These are phyloP conservation scores for Cladobotryum protrusum DNA, from an alignment of 2,329 filamentous ascomycete genomes.

Conservation along the genomic window DNA sequence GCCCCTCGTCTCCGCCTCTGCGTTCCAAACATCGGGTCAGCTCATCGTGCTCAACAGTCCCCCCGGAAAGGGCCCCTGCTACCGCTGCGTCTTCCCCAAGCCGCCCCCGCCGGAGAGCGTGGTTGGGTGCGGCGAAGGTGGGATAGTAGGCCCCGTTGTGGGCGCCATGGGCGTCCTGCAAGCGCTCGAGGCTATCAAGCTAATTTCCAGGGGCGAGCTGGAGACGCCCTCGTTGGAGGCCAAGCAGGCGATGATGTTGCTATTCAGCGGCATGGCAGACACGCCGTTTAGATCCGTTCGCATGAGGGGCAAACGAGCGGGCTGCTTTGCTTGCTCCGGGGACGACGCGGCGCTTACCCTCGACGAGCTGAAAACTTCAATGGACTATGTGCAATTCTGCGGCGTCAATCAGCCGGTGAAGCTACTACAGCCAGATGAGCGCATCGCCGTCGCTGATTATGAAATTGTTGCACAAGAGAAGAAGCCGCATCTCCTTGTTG, in stretches of 20 bases:
- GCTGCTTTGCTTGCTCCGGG: conserved; percentile 70
- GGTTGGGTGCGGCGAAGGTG: conserved; percentile 83
- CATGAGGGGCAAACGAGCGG: conserved; percentile 60
- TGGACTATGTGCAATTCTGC: conserved; percentile 86
- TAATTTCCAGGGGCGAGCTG: conserved; percentile 49
- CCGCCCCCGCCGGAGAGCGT: conserved; percentile 81
- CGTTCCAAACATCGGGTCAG: conserved; percentile 82
- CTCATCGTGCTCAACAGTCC: conserved; percentile 84
- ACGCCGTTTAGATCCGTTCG: conserved; percentile 65
- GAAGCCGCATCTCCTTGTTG: conserved; percentile 56
- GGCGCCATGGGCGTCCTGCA: conserved; percentile 91
- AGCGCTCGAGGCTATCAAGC: conserved; percentile 79
- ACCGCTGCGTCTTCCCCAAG: conserved; percentile 84
- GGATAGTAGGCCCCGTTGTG: conserved; percentile 86
- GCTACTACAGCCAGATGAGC: conserved; percentile 56
- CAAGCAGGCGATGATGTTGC: conserved; percentile 31
- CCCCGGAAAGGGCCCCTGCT: conserved; percentile 73
- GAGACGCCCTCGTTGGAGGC: conserved; percentile 18
- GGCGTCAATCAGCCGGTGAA: conserved; percentile 52
- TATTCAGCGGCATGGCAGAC: conserved; percentile 41
- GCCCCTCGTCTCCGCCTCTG: conserved; percentile 82
- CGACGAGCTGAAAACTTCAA: conserved; percentile 52
- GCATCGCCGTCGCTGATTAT: conserved; percentile 62
- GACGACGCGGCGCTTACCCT: conserved; percentile 51
- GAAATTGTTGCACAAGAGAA: conserved; percentile 22